Evolutionary conservation across 176 grass and related monocot species (phyloP), one percentile per base, ranked within the genome.

Genomic region (Guadua angustifolia): DNA sequence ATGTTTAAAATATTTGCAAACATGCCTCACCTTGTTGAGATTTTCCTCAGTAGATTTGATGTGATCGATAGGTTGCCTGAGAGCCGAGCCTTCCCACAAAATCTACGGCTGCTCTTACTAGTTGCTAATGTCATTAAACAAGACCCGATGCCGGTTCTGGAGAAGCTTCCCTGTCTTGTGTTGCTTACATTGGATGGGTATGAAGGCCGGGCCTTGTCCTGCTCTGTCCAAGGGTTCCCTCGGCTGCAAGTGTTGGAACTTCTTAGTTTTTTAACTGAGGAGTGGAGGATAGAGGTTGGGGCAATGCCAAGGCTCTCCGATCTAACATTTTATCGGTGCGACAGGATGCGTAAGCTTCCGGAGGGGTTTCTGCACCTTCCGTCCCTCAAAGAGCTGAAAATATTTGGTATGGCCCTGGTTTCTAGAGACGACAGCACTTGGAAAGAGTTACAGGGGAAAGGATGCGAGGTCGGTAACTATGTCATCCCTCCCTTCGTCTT

Each of bases 211-310:
- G 7, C 22, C 24, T 5, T 73, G 45, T 73, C 40, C 42, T 45
- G 9, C 70, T 73, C 70, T 5, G 6, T 24, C 22, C 1, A 24
- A 16, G 45, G 70, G 13, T 73, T 73, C 45, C 70, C 45, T 32
- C 70, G 25, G 70, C 45, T 73, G 11, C 13, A 51, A 73, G 14
- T 10, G 44, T 73, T 73, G 70, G 1, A 5, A 5, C 24, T 73
- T 7, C 0, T 0, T 2, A 0, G 3, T 0, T 50, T 73, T 26
- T 73, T 4, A 6, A 16, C 16, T 51, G 4, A 36, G 35, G 25
- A 51, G 45, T 49, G 24, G 42, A 51, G 19, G 6, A 46, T 73
- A 15, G 45, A 73, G 13, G 11, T 3, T 15, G 24, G 70, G 1
- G 45, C 67, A 22, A 44, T 70, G 67, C 42, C 42, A 36, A 36